A percentile compares a stretch with the other conserved stretches of the same genome.
These are phyloP conservation scores for Rhodotorula sphaerocarpa DNA, from an alignment of 768 basidiomycete species.

Conservation along the genomic window DNA sequence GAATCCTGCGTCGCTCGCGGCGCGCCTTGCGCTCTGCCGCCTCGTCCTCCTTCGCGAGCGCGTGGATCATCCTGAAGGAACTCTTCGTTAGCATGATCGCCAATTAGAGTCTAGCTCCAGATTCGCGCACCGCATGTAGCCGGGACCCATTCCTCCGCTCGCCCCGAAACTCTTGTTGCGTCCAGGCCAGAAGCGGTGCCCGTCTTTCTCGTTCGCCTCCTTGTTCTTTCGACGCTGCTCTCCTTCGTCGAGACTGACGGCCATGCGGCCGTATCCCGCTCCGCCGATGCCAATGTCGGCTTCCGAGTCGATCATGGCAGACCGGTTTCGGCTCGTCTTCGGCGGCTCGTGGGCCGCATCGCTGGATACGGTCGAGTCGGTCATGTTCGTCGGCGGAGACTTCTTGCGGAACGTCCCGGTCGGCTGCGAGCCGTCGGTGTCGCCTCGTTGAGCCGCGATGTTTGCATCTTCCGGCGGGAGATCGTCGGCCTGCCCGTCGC, in stretches of 20 bases:
- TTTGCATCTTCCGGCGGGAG: no score
- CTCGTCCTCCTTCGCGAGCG: conserved; percentile 21
- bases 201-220: not conserved
- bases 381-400: not conserved
- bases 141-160: conserved; percentile 13
- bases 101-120: no score
- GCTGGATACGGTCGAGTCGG: no score
- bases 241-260: not conserved
- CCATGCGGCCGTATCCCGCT: not conserved
- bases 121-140: conserved; percentile 14
- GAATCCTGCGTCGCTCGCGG: not conserved
- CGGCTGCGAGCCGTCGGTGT: no score
- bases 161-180: not conserved
- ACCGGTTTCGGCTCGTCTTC: no score
- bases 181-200: no score
- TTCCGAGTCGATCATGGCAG: not conserved
- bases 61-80: conserved; percentile 33
- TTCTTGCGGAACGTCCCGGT: no score
- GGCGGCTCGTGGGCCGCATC: not conserved
- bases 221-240: not conserved
- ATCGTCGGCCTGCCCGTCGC: not conserved
- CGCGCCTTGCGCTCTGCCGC: conserved; percentile 5
- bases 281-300: conserved; percentile 2
- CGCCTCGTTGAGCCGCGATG: no score
- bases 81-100: no score